These are phyloP conservation scores for Talaromyces rugulosus DNA, from an alignment of 2,329 filamentous ascomycete species.

Conservation along the genomic window DNA sequence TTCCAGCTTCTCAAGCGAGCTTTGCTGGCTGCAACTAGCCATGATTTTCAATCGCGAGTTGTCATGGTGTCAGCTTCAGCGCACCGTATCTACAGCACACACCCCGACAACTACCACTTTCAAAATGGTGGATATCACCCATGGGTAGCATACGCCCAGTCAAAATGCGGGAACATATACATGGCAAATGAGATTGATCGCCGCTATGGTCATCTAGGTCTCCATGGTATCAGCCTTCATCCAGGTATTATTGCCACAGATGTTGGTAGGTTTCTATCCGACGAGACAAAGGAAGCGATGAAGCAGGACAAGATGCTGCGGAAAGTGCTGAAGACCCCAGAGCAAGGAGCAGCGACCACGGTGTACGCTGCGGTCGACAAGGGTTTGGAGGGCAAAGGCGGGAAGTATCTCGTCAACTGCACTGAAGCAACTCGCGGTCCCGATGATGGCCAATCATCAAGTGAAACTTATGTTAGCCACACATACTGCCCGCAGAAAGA, in stretches of 20 bases:
- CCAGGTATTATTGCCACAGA: slow-evolving; percentile 6
- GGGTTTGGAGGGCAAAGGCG: slow-evolving; percentile 30
- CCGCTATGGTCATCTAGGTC: neutral
- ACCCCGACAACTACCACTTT: slow-evolving; percentile 7
- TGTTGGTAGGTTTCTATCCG: neutral
- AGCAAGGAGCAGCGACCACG: slow-evolving; percentile 27
- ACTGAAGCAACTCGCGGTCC: slow-evolving; percentile 16
- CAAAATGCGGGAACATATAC: slow-evolving; percentile 9
- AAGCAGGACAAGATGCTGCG: neutral
- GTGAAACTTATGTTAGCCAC: slow-evolving; percentile 17
- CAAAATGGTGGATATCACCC: slow-evolving; percentile 7
- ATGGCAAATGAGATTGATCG: slow-evolving; percentile 10
- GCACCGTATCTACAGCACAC: slow-evolving; percentile 1
- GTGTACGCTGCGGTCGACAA: slow-evolving; percentile 33
- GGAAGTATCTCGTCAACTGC: slow-evolving; percentile 30
- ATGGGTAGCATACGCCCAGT: slow-evolving; percentile 7
- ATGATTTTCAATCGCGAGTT: slow-evolving; percentile 1
- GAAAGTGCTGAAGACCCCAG: slow-evolving; percentile 2
- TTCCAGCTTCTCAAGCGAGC: slow-evolving; percentile 7
- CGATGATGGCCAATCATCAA: slow-evolving; percentile 13
- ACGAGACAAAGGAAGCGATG: neutral
- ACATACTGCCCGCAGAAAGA: slow-evolving; percentile 12
- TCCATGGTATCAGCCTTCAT: slow-evolving; percentile 6
- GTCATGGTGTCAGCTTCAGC: slow-evolving; percentile 2
- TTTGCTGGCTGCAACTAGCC: neutral